phyloP scores from a whole-genome alignment of 768 basidiomycete species.

The Termitomyces titanicus region DNA sequence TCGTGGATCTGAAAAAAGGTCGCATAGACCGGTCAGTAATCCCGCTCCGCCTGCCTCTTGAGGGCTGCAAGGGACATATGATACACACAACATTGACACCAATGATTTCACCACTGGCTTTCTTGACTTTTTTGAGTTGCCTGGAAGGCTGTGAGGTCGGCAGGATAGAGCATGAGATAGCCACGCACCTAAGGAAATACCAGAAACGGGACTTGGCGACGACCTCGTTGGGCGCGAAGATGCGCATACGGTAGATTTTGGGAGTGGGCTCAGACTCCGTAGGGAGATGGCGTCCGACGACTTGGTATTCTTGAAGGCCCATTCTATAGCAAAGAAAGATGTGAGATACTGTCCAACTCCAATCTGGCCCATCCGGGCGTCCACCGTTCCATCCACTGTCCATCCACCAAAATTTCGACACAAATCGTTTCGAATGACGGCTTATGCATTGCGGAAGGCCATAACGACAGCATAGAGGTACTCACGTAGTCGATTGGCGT shows the following conservation, averaged over 20 bases:
- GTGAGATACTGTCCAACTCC: constrained; percentile 8
- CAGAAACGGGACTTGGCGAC: constrained; percentile 99
- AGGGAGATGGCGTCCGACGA: constrained; percentile 96
- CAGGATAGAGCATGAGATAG: background rate
- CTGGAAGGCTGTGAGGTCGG: constrained; percentile 32
- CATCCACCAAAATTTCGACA: constrained; percentile 8
- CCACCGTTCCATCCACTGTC: constrained; percentile 23
- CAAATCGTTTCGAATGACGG: constrained; percentile 4
- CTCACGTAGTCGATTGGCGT: constrained; percentile 32
- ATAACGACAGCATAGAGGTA: constrained; percentile 11
- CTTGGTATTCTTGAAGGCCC: constrained; percentile 89
- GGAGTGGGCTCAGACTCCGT: constrained; percentile 90
- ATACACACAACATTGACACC: constrained; percentile 95
- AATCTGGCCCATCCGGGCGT: constrained; percentile 20
- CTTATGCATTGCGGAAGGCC: background rate
- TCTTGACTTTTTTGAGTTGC: constrained; percentile 99
- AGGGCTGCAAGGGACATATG: constrained; percentile 66
- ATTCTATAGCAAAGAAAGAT: constrained; percentile 43
- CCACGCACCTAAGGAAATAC: constrained; percentile 89
- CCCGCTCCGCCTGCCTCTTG: constrained; percentile 86
- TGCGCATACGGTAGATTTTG: constrained; percentile 99
- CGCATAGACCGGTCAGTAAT: constrained; percentile 44
- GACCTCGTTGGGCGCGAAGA: constrained; percentile 97
- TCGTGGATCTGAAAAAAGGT: constrained; percentile 81
- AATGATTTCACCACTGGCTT: constrained; percentile 98